Base-by-base conservation (phyloP, 495 filamentous ascomycete genomes). In the Aspergillus sclerotioniger region DNA sequence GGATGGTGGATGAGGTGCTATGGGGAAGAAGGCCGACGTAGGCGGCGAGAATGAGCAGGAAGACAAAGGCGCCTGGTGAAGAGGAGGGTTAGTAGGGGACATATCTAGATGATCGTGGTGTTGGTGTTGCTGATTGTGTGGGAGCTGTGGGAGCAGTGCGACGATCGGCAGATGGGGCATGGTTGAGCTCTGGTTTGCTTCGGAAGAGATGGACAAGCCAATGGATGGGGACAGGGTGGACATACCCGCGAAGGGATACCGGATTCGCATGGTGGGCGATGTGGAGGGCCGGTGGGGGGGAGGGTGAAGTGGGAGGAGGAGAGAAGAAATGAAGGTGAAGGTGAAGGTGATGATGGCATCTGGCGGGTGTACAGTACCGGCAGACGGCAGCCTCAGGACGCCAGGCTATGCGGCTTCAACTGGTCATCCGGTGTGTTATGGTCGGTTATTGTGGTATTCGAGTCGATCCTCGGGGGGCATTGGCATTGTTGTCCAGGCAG, bases 1-100 rank as follows among this genome's bases (percentile, higher is more conserved):
- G 87, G 71, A 75, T 92, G 71, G 70, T 83, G 65, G 77, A 84
- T 60, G 75, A 92, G 70, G 69, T 62, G 65, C 67, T 73, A 58
- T 80, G 77, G 29, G 80, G 78, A 62, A 88, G 66, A 39, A 96
- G 87, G 56, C 90, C 90, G 61, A 89, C 77, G 72, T 94, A 96
- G 56, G 77, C 90, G 39, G 92, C 82, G 46, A 88, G 69, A 52
- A 96, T 76, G 64, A 89, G 75, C 64, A 97, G 82, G 68, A 88
- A 78, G 75, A 86, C 67, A 71, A 98, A 97, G 56, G 87, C 81
- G 70, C 84, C 91, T 92, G 60, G 8, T 13, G 15, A 13, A 41
- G 21, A 13, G 47, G 21, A 32, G 29, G 21, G 44, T 44, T 35
- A 58, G 47, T 17, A 43, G 31, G 44, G 57, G 54, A 19, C 43